phyloP scores from a whole-genome alignment of 371 early-diverging fungal species.

The Mortierella sp. region DNA sequence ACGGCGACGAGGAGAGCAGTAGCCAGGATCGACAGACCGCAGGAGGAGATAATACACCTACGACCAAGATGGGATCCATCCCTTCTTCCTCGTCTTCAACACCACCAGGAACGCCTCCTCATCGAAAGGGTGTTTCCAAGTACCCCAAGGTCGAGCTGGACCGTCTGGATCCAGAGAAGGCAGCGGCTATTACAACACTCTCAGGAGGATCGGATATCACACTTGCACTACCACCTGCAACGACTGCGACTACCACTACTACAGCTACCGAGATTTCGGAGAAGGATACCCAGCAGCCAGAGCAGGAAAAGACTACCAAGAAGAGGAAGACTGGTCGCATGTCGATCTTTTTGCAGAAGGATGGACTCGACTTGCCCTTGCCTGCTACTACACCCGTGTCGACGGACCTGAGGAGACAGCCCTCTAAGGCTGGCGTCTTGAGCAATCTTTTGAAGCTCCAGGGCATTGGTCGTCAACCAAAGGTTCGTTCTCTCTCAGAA shows the following conservation, averaged over 20 bases:
- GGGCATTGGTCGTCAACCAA: constrained; percentile 22
- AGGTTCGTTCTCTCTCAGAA: constrained; percentile 18
- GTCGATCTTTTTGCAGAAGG: constrained; percentile 21
- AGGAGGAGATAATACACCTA: not conserved
- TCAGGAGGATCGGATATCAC: constrained; percentile 38
- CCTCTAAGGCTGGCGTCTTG: constrained; percentile 62
- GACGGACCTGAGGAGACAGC: constrained; percentile 38
- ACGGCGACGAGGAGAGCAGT: not conserved
- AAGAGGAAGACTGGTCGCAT: constrained; percentile 16
- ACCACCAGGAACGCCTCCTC: constrained; percentile 38
- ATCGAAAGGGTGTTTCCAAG: constrained; percentile 28
- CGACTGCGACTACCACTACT: not conserved
- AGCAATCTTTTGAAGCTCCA: constrained; percentile 64
- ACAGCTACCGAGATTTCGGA: not conserved
- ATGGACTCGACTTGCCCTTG: not conserved
- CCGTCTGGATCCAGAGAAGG: constrained; percentile 25
- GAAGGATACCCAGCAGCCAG: not conserved
- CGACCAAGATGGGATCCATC: constrained; percentile 13
- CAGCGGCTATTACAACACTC: not conserved
- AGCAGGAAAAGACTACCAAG: not conserved
- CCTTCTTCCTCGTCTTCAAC: constrained; percentile 16
- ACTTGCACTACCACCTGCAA: not conserved
- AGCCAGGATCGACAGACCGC: constrained; percentile 12
- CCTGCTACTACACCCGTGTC: not conserved
- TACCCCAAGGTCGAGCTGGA: constrained; percentile 28